Conservation (phyloP, 257 asterid species). For the Verbascum thapsus region DNA sequence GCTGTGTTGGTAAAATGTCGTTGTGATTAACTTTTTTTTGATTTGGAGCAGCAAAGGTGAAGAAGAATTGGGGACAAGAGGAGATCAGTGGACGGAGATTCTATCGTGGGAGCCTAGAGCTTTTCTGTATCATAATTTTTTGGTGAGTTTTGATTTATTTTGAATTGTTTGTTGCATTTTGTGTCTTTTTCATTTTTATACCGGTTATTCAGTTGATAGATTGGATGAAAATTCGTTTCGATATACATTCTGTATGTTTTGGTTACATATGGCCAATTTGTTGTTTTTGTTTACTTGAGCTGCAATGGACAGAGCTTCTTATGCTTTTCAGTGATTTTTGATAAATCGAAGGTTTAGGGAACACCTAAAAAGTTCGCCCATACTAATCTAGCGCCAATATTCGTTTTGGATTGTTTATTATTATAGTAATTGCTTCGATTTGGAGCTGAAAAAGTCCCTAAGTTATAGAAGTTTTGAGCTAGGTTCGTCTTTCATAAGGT, state of each 20-base stretch:
- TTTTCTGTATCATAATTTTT: slow-evolving; percentile 68
- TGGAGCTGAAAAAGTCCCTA: no score
- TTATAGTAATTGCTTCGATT: no score
- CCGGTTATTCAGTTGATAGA: neutral
- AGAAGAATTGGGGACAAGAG: slow-evolving; percentile 56
- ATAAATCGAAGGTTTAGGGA: no score
- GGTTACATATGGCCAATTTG: neutral
- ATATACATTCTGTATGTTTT: neutral
- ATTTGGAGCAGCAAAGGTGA: slow-evolving; percentile 34
- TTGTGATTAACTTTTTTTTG: neutral
- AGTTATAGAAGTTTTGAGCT: no score
- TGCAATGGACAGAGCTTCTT: neutral
- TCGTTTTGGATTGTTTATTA: no score
- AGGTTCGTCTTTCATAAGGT: no score
- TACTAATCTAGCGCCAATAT: no score
- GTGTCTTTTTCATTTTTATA: neutral
- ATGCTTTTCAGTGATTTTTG: no score
- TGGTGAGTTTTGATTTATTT: slow-evolving; percentile 47
- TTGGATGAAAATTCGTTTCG: slow-evolving; percentile 7
- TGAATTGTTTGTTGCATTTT: neutral
- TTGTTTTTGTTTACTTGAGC: neutral
- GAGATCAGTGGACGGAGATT: slow-evolving; percentile 72
- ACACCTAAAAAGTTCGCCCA: no score
- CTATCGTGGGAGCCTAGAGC: slow-evolving; percentile 86
- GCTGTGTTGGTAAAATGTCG: neutral